phyloP scores from a whole-genome alignment of 2,329 filamentous ascomycete species.

The Fusarium subtropicale region DNA sequence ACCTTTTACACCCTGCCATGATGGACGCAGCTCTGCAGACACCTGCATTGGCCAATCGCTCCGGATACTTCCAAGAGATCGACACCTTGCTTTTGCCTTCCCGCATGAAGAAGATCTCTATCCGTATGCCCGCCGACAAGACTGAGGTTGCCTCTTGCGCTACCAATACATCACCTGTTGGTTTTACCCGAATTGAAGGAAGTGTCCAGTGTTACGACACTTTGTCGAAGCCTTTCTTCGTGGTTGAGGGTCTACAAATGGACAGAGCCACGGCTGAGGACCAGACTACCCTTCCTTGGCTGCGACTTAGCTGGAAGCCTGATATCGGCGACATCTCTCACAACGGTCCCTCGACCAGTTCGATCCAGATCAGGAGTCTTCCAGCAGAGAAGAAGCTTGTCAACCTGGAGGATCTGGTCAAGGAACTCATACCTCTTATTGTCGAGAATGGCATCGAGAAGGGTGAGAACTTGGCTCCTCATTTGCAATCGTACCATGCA shows the following conservation, averaged over 20 bases:
- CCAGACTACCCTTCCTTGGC: conserved; percentile 39
- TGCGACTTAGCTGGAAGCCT: conserved; percentile 40
- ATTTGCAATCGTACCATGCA: conserved; percentile 30
- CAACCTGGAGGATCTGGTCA: conserved; percentile 40
- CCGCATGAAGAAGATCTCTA: conserved; percentile 41
- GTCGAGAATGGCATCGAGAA: conserved; percentile 36
- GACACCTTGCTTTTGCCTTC: conserved; percentile 39
- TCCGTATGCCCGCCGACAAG: conserved; percentile 39
- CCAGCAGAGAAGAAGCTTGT: conserved; percentile 41
- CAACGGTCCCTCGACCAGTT: conserved; percentile 34
- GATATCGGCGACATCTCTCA: conserved; percentile 43
- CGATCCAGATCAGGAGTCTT: conserved; percentile 42
- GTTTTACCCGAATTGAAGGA: conserved; percentile 37
- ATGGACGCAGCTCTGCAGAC: conserved; percentile 44
- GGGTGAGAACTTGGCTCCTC: conserved; percentile 23
- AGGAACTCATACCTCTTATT: conserved; percentile 39
- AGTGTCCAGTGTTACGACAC: conserved; percentile 38
- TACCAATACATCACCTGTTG: conserved; percentile 39
- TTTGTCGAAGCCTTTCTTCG: conserved; percentile 35
- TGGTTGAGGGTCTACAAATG: conserved; percentile 41
- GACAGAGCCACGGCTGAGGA: conserved; percentile 39
- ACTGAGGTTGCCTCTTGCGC: conserved; percentile 32
- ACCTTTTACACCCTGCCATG: conserved; percentile 42
- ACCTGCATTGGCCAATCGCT: conserved; percentile 40
- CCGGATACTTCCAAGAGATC: conserved; percentile 41